A percentile compares a stretch with the other conserved stretches of the same genome.
phyloP scores from a whole-genome alignment of 1,284 basidiomycete genomes.

The Malassezia slooffiae region DNA sequence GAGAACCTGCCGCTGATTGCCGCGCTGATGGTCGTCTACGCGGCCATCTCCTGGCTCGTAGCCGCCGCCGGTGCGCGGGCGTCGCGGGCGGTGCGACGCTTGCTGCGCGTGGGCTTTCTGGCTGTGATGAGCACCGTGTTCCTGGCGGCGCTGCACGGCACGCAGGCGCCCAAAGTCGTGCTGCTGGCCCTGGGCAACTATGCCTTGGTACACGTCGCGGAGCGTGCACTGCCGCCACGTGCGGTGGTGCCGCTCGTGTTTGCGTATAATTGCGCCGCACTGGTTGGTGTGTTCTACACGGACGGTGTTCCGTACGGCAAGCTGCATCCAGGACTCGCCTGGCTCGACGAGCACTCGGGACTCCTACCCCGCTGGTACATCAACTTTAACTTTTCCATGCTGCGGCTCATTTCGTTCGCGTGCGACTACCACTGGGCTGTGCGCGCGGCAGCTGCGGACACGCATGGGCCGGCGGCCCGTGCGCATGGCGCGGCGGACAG shows the following conservation, averaged over 20 bases:
- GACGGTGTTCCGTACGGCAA: constrained; percentile 63
- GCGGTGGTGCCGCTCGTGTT: constrained; percentile 48
- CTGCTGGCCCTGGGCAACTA: constrained; percentile 64
- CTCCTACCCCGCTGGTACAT: constrained; percentile 82
- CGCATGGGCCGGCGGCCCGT: background rate
- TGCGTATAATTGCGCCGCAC: constrained; percentile 62
- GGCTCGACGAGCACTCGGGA: constrained; percentile 60
- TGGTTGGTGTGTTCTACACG: constrained; percentile 57
- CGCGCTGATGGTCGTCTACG: constrained; percentile 35
- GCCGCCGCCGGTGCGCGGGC: background rate
- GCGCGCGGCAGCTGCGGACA: constrained; percentile 33
- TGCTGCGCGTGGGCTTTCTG: constrained; percentile 47
- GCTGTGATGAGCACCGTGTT: constrained; percentile 57
- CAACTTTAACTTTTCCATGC: constrained; percentile 91
- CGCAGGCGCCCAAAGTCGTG: constrained; percentile 69
- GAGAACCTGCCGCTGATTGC: constrained; percentile 39
- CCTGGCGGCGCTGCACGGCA: constrained; percentile 70
- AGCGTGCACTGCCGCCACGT: background rate
- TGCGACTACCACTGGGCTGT: constrained; percentile 91
- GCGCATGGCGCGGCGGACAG: background rate
- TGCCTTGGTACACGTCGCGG: constrained; percentile 48
- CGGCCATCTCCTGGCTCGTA: constrained; percentile 36
- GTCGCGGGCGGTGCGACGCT: background rate
- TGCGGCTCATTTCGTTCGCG: constrained; percentile 80
- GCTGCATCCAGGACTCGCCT: constrained; percentile 54